Percentiles rank a stretch among this genome's conserved stretches.
phyloP scores from a whole-genome alignment of 2,329 filamentous ascomycete species.

The Aspergillus brasiliensis region DNA sequence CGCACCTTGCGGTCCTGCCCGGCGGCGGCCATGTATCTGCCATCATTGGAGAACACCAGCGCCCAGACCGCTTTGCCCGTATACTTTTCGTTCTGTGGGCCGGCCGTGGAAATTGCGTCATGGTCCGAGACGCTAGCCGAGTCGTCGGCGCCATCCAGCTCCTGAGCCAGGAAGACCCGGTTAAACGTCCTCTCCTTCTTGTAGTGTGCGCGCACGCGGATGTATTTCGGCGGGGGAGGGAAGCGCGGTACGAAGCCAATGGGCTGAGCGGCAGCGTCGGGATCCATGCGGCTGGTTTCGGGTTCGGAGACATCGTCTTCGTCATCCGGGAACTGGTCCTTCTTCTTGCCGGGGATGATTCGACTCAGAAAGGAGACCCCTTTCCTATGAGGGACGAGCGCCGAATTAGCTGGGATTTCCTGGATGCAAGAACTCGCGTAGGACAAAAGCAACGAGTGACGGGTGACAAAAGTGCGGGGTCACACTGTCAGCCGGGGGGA shows the following conservation, averaged over 20 bases:
- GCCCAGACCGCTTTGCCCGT: constrained; percentile 79
- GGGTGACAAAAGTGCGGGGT: neutral
- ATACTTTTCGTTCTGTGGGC: constrained; percentile 26
- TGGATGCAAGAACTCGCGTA: neutral
- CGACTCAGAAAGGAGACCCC: constrained; percentile 87
- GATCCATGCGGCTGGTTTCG: constrained; percentile 72
- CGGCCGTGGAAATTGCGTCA: constrained; percentile 26
- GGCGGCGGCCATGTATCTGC: constrained; percentile 85
- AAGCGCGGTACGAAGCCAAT: constrained; percentile 83
- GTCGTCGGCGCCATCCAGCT: constrained; percentile 67
- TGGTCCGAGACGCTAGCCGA: constrained; percentile 32
- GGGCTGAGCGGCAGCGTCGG: constrained; percentile 74
- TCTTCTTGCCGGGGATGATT: constrained; percentile 76
- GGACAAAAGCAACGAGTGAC: constrained; percentile 4
- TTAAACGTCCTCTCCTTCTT: constrained; percentile 83
- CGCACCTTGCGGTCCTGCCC: constrained; percentile 84
- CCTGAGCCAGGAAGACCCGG: constrained; percentile 86
- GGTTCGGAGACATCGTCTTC: constrained; percentile 68
- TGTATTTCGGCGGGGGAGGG: constrained; percentile 87
- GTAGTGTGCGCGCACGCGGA: constrained; percentile 77
- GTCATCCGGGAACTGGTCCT: constrained; percentile 54
- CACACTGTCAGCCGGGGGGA: neutral
- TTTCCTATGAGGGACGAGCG: constrained; percentile 61
- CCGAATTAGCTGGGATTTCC: neutral
- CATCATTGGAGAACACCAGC: constrained; percentile 88